Evolutionary conservation across 139 green algal species (phyloP), one percentile per base, ranked within the genome.

Genomic region (Haematococcus lacustris): DNA sequence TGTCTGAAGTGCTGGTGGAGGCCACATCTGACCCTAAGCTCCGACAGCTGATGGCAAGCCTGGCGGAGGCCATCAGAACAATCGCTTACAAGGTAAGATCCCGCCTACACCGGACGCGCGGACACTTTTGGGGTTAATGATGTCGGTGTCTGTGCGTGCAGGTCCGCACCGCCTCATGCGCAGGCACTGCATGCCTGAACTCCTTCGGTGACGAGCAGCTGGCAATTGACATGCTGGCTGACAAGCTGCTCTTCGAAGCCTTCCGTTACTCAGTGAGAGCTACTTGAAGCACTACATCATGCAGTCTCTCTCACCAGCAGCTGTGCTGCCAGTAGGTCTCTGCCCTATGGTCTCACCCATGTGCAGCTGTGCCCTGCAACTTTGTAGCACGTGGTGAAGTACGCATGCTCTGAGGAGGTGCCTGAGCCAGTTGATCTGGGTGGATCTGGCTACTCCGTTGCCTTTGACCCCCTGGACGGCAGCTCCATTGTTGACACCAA

Each of bases 401-500:
- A 87, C 41, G 93, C 92, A n/a, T 96, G 90, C 87, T 93, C 86
- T 28, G 93, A 97, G 89, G 92, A 97, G 87, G 88, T 95, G 38
- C 93, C 92, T 3, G 93, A 97, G 90, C 89, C 92, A 23, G 80
- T 97, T 30, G 85, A 90, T 78, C 83, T 97, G 83, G 85, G 86
- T 43, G 89, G 91, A 21, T 66, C 80, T 57, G 91, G 89, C 78
- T 97, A 91, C 89, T 92, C 75, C 64, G 92, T 97, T 25, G 92
- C 92, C 38, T 97, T 97, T 75, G 93, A 97, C 85, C 92, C 93
- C 47, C 88, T 97, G 64, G 93, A 97, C 73, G 93, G 93, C 77
- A 94, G 86, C 71, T 96, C 90, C 82, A 96, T 97, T 70, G 89
- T 97, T 32, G 92, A 97, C 89, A 97, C 91, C 76, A 97, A 97